Percentiles rank a stretch among this genome's conserved stretches.
Conservation (phyloP, 108 stramenopile genomes). For the Bacterosira constricta region DNA sequence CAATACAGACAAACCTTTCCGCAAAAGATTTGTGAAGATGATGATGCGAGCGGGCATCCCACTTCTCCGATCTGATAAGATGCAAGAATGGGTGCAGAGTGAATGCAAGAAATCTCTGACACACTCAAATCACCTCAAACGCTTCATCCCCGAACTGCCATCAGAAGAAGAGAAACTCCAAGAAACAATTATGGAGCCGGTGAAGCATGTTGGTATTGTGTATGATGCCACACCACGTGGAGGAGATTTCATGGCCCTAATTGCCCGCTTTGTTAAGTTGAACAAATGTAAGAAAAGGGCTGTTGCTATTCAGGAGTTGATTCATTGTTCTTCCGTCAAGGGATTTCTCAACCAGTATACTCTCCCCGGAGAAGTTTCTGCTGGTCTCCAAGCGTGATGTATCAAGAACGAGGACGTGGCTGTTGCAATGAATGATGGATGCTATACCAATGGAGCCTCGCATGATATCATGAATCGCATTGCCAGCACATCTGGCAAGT, state of each 20-base stretch:
- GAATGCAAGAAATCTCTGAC: background rate
- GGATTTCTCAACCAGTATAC: background rate
- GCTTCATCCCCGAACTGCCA: background rate
- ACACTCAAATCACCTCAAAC: background rate
- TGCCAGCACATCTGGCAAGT: background rate
- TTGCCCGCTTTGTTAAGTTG: background rate
- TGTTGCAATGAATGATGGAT: constrained; percentile 1
- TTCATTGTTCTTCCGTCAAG: background rate
- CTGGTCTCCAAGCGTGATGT: background rate
- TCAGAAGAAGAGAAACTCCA: background rate
- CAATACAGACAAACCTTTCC: background rate
- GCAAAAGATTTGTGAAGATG: background rate
- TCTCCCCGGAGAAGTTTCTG: background rate
- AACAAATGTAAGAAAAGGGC: background rate
- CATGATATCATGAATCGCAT: background rate
- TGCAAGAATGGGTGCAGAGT: background rate
- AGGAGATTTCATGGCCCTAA: background rate
- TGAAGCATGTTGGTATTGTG: background rate
- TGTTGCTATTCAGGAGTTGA: background rate
- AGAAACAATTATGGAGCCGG: background rate
- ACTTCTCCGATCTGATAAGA: background rate
- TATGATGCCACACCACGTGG: background rate
- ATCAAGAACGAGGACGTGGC: background rate
- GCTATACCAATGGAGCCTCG: background rate
- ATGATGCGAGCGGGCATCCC: background rate